Evolutionary conservation across 2,329 filamentous ascomycete species (phyloP).

Genomic region (Scolecobasidium constrictum): DNA sequence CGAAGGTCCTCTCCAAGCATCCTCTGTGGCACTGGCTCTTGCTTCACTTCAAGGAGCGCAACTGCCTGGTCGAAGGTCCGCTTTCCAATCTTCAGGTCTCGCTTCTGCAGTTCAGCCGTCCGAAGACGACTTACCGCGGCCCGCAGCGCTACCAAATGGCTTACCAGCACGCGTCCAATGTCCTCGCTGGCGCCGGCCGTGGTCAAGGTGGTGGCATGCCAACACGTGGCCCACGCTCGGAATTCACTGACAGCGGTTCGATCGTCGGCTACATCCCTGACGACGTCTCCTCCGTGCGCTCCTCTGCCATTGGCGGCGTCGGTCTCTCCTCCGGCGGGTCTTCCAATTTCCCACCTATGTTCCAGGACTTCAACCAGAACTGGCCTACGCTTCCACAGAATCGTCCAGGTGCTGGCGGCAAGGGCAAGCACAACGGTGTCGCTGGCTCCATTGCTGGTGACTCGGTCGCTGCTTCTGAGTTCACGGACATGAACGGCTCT

Average conservation of each 20-base stretch:
- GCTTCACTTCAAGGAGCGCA: constrained; percentile 91
- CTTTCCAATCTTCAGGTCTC: constrained; percentile 93
- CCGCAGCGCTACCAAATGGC: constrained; percentile 81
- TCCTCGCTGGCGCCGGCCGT: constrained; percentile 35
- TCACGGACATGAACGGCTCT: constrained; percentile 57
- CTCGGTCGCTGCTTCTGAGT: constrained; percentile 83
- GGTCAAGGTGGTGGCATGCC: constrained; percentile 32
- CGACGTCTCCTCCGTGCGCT: constrained; percentile 92
- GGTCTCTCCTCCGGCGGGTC: constrained; percentile 43
- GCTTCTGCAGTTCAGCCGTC: constrained; percentile 85
- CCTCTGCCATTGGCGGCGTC: constrained; percentile 76
- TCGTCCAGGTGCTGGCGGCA: constrained; percentile 53
- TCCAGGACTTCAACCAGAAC: constrained; percentile 79
- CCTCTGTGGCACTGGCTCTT: constrained; percentile 94
- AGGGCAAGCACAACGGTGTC: constrained; percentile 47
- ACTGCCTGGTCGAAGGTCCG: constrained; percentile 91
- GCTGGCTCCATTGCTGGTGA: constrained; percentile 80
- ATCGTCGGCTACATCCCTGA: constrained; percentile 94
- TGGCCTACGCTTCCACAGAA: constrained; percentile 76
- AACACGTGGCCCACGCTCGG: constrained; percentile 25
- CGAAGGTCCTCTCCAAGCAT: constrained; percentile 94
- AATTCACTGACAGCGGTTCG: constrained; percentile 67
- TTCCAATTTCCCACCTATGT: constrained; percentile 79
- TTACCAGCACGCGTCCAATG: constrained; percentile 55
- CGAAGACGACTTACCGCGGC: constrained; percentile 82